phyloP scores from a whole-genome alignment of 768 basidiomycete genomes.

The Crassisporium funariophilum region DNA sequence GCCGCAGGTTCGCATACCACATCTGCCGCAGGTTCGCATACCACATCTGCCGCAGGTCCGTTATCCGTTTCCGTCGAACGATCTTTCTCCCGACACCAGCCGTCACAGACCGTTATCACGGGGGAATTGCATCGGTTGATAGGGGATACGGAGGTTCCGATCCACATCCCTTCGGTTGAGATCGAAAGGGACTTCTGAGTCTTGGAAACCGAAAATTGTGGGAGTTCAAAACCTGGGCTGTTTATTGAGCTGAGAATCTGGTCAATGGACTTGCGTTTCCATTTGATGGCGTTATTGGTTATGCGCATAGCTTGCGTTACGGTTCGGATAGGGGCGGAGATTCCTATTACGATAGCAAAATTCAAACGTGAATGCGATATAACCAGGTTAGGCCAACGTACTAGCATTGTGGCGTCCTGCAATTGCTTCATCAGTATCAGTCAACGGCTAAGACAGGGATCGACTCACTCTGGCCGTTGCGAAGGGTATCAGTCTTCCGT shows the following conservation, averaged over 20 bases:
- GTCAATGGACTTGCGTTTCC: neutral
- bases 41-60: neutral
- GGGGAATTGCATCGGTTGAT: slow-evolving; percentile 1
- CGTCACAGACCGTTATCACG: neutral
- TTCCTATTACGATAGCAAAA: neutral
- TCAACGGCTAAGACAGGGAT: neutral
- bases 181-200: neutral
- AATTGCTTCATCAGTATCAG: neutral
- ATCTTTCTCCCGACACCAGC: neutral
- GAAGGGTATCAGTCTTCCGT: slow-evolving; percentile 1
- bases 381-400: neutral
- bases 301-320: neutral
- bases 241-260: neutral
- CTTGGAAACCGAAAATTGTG: neutral
- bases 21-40: neutral
- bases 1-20: neutral
- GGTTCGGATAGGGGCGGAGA: neutral
- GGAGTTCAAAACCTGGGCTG: neutral
- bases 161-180: neutral
- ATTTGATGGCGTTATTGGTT: neutral
- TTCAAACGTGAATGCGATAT: neutral
- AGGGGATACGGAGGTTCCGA: neutral
- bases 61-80: neutral
- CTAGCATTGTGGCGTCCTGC: slow-evolving; percentile 1
- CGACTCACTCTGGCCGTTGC: slow-evolving; percentile 1